Evolutionary conservation across 257 asterid species (phyloP).

Genomic region (Verbascum thapsus): DNA sequence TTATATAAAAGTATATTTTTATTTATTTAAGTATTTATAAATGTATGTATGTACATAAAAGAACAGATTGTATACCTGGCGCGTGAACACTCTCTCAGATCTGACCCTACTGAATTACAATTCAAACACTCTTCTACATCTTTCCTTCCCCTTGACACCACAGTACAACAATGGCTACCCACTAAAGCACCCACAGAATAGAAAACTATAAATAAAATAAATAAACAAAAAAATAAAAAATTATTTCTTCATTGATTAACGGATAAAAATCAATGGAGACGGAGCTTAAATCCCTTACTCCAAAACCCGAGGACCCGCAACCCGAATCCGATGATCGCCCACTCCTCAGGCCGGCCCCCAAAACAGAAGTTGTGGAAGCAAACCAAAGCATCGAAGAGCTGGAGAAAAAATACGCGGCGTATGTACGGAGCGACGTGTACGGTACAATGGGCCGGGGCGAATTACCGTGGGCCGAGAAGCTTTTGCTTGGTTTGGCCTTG

Average conservation of each 20-base stretch:
- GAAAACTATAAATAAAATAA: too few relatives aligned
- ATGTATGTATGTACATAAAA: too few relatives aligned
- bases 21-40: too few relatives aligned
- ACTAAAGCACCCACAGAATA: not conserved
- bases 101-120: too few relatives aligned
- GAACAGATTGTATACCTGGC: too few relatives aligned
- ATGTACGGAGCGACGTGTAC: slow-evolving; percentile 68
- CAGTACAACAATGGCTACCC: slow-evolving; percentile 43
- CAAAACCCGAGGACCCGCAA: too few relatives aligned
- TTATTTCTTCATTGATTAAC: too few relatives aligned
- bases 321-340: slow-evolving; percentile 61
- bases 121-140: slow-evolving; percentile 7
- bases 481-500: slow-evolving; percentile 58
- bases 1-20: too few relatives aligned
- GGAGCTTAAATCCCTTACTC: slow-evolving; percentile 58
- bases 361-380: slow-evolving; percentile 22
- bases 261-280: too few relatives aligned
- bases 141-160: not conserved
- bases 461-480: slow-evolving; percentile 60
- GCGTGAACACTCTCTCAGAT: not conserved
- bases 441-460: slow-evolving; percentile 82
- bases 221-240: not conserved
- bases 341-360: slow-evolving; percentile 59
- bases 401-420: slow-evolving; percentile 74
- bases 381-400: slow-evolving; percentile 55